Percentiles rank a stretch among this genome's conserved stretches.
Conservation (phyloP, 2,329 filamentous ascomycete genomes). For the Epichloe coenophiala region DNA sequence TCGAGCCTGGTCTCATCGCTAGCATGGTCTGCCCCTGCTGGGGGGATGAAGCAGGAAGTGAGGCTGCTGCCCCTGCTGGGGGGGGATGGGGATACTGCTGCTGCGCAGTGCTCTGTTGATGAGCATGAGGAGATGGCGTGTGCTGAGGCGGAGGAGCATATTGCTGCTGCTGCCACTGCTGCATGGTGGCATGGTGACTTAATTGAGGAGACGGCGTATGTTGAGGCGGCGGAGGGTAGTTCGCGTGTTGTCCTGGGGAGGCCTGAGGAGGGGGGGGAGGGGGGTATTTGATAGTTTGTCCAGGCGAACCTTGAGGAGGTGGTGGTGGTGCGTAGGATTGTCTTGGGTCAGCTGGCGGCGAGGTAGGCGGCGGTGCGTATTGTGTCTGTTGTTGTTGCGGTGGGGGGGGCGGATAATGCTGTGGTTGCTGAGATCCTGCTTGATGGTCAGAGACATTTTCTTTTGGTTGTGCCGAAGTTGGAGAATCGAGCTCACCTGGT, state of each 20-base stretch:
- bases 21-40: constrained; percentile 8
- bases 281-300: constrained; percentile 13
- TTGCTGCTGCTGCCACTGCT: neutral
- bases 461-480: neutral
- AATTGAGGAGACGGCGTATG: constrained; percentile 8
- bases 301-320: constrained; percentile 11
- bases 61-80: neutral
- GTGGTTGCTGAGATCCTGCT: constrained; percentile 10
- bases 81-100: constrained; percentile 11
- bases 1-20: constrained; percentile 13
- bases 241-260: constrained; percentile 6
- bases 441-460: neutral
- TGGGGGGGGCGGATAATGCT: constrained; percentile 10
- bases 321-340: constrained; percentile 30
- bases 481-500: constrained; percentile 12
- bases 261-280: constrained; percentile 14
- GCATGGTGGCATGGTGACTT: constrained; percentile 9
- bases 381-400: constrained; percentile 20
- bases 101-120: constrained; percentile 8
- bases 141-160: constrained; percentile 14
- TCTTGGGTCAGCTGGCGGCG: constrained; percentile 30
- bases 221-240: constrained; percentile 17
- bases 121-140: constrained; percentile 5
- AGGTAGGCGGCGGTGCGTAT: constrained; percentile 33
- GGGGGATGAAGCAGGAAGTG: neutral